phyloP scores from a whole-genome alignment of 2,329 filamentous ascomycete genomes.

The Dryadomyces quercus-mongolicae region DNA sequence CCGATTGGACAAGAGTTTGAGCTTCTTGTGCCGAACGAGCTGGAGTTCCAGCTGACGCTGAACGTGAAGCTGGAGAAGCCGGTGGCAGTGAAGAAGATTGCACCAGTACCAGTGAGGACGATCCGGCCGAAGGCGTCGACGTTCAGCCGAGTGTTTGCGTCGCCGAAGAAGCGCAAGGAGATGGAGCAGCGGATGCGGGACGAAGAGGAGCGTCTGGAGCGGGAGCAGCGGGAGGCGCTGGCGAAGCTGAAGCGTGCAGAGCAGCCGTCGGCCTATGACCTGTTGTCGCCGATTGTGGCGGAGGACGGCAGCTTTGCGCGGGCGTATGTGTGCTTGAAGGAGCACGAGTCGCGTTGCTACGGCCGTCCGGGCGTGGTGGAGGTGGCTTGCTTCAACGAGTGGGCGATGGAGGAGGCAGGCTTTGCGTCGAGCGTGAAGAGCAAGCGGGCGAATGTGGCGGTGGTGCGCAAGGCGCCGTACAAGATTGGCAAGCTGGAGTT shows the following conservation, averaged over 20 bases:
- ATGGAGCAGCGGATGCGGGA: constrained; percentile 74
- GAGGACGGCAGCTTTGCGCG: constrained; percentile 90
- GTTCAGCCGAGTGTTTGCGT: constrained; percentile 86
- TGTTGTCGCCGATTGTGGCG: constrained; percentile 74
- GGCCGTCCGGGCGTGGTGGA: constrained; percentile 81
- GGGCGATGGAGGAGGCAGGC: constrained; percentile 76
- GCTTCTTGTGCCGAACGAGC: constrained; percentile 87
- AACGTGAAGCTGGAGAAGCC: constrained; percentile 90
- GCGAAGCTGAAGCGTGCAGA: constrained; percentile 44
- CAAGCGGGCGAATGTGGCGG: constrained; percentile 63
- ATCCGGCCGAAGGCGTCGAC: constrained; percentile 67
- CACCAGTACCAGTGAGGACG: constrained; percentile 47
- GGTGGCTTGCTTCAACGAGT: constrained; percentile 95
- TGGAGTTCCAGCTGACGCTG: constrained; percentile 96
- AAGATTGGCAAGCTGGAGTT: constrained; percentile 89
- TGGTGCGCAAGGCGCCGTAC: constrained; percentile 83
- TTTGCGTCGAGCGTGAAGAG: constrained; percentile 84
- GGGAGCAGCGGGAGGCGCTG: constrained; percentile 51
- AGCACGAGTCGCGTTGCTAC: constrained; percentile 80
- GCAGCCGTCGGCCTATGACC: constrained; percentile 69
- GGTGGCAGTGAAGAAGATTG: constrained; percentile 34
- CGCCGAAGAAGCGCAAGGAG: constrained; percentile 94
- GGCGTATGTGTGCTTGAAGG: constrained; percentile 85
- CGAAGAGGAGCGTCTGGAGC: constrained; percentile 62
- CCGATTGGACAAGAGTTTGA: constrained; percentile 98